Base-by-base conservation (phyloP, 2,329 filamentous ascomycete genomes). In the Xylaria hypoxylon region DNA sequence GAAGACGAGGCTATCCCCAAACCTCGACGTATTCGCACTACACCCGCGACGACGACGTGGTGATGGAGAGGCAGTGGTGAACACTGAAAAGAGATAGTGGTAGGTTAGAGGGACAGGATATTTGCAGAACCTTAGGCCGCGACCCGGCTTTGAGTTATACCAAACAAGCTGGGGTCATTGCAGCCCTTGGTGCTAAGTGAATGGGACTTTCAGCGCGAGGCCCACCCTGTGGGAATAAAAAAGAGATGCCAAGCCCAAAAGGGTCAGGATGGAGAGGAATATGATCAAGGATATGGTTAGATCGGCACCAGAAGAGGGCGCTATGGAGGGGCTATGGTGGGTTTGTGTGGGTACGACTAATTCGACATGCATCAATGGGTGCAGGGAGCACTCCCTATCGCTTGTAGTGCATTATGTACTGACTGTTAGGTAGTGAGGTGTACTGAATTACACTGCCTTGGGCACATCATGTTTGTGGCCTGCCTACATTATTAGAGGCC, bases 71-170 rank as follows among this genome's bases (percentile, higher is more conserved):
- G 52, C 26, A 53, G 62, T 62, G 63, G 35, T 33, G 31, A 55
- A 64, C 60, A 57, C 67, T 57, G 45, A 33, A 33, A 59, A 51
- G 55, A 64, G 45, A 59, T 57, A 47, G 52, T 51, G 42, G 45
- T 22, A 52, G 53, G 48, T 52, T 38, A 58, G 61, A 69, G 64
- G 64, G 61, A 69, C 60, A 65, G 42, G 45, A 70, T 58, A 53
- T 60, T 44, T 42, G 62, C 60, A 69, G 68, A 56, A 67, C 35
- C 45, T 52, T 52, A 55, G 66, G 68, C 67, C 68, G 68, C 68
- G 68, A 59, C 53, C 66, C 45, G 61, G 66, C 44, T 48, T 44
- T 50, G 62, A 70, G 68, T 65, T 70, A 70, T 70, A 70, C 60
- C 58, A 66, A 59, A 62, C 57, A 26, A 31, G 35, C 58, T 35